A percentile compares a stretch with the other conserved stretches of the same genome.
phyloP scores from a whole-genome alignment of 495 filamentous ascomycete genomes.

The Xylaria scruposa region DNA sequence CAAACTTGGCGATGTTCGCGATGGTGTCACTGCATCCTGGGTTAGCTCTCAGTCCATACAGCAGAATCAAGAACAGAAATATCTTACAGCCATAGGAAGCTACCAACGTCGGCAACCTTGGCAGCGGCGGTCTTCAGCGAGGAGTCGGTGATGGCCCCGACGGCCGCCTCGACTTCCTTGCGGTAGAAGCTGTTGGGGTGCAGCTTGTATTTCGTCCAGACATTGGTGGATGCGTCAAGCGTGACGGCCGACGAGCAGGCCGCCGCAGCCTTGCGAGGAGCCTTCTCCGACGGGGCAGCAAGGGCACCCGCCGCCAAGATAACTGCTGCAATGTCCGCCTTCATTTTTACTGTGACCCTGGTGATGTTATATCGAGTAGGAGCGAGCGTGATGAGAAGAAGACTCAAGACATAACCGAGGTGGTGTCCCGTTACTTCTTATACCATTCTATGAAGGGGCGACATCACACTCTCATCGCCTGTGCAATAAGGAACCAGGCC shows the following conservation, averaged over 20 bases:
- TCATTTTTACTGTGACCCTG: slow-evolving; percentile 50
- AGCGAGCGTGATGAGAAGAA: slow-evolving; percentile 46
- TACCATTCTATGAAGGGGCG: slow-evolving; percentile 19
- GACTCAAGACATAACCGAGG: slow-evolving; percentile 23
- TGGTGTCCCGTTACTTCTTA: slow-evolving; percentile 34
- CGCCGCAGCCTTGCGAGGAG: slow-evolving; percentile 41
- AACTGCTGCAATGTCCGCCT: slow-evolving; percentile 48
- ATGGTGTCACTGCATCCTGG: slow-evolving; percentile 56
- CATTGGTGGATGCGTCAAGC: slow-evolving; percentile 60
- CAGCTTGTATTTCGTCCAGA: slow-evolving; percentile 59
- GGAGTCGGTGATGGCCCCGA: slow-evolving; percentile 47
- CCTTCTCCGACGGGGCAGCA: slow-evolving; percentile 50
- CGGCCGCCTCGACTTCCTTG: slow-evolving; percentile 58
- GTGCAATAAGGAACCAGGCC: slow-evolving; percentile 59
- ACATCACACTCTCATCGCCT: neutral
- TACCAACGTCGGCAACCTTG: slow-evolving; percentile 68
- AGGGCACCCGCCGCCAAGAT: slow-evolving; percentile 50
- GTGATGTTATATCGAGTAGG: slow-evolving; percentile 32
- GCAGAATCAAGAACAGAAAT: neutral
- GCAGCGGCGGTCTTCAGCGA: slow-evolving; percentile 49
- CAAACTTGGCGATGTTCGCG: slow-evolving; percentile 65
- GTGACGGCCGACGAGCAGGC: slow-evolving; percentile 58
- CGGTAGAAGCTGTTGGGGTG: slow-evolving; percentile 66
- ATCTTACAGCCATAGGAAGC: slow-evolving; percentile 73
- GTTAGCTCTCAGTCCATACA: slow-evolving; percentile 26